phyloP scores from a whole-genome alignment of 495 filamentous ascomycete genomes.

The Penicillium silybi region DNA sequence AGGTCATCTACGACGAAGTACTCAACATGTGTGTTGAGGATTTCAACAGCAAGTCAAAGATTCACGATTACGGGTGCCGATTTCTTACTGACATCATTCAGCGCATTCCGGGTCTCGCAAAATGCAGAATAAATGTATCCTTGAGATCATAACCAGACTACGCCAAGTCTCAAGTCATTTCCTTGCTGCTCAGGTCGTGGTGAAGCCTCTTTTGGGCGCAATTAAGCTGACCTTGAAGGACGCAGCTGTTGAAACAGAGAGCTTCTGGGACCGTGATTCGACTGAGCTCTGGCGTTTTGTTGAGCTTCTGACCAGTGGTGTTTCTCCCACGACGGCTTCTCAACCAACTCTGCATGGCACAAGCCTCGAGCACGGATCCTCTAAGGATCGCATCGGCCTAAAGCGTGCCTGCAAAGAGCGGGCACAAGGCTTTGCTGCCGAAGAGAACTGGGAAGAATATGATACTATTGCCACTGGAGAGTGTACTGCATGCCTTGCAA shows the following conservation, averaged over 20 bases:
- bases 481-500: not conserved
- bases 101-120: constrained; percentile 2
- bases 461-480: not conserved
- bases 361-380: not conserved
- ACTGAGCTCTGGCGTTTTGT: not conserved
- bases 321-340: not conserved
- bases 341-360: not conserved
- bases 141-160: constrained; percentile 42
- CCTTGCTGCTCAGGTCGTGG: constrained; percentile 42
- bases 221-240: not conserved
- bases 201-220: not conserved
- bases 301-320: not conserved
- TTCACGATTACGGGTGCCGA: not conserved
- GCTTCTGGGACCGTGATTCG: not conserved
- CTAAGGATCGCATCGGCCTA: not conserved
- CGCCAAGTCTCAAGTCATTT: constrained; percentile 52
- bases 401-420: not conserved
- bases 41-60: constrained; percentile 27
- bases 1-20: constrained; percentile 46
- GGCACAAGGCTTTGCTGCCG: not conserved
- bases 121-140: constrained; percentile 11
- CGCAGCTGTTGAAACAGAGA: not conserved
- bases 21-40: constrained; percentile 25
- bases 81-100: not conserved
- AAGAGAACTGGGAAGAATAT: not conserved